Base-by-base conservation (phyloP, 768 basidiomycete species). In the Kwoniella bestiolae region DNA sequence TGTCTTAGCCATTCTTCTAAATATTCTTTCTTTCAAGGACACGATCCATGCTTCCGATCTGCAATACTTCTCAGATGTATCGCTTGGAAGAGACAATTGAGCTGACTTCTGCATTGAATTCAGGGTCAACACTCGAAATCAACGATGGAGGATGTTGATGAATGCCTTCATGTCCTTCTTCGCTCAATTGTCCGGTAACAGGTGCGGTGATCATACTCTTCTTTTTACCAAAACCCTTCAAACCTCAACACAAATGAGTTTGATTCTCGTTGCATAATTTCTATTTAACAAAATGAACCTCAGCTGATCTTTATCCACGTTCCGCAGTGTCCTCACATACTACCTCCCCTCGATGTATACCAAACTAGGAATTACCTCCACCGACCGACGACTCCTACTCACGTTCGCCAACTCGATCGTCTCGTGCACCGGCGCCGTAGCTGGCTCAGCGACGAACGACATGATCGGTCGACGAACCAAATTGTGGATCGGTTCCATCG, bases 141-240 rank as follows among this genome's bases (percentile, higher is more conserved):
- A 64, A 59, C 29, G 66, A 16, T 74, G 71, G 71, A 62, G 75
- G 25, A 66, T 74, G 45, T 38, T 85, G 83, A 82, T 85, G 83
- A 82, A 86, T 75, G 68, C 86, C 21, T 75, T 86, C 50, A 86
- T 87, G 83, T 85, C 84, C 14, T 83, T 86, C 71, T 86, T 86
- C 60, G 86, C 85, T 11, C 85, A 86, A 82, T 85, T 85, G 82
- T 84, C 85, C 49, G 85, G 86, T 53, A 86, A 85, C 70, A 26
- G 23, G 52, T 55, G n/a, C n/a, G n/a, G n/a, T n/a, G n/a, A n/a
- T n/a, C n/a, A n/a, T n/a, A n/a, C n/a, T n/a, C n/a, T n/a, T n/a
- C n/a, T n/a, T n/a, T n/a, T n/a, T n/a, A n/a, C n/a, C n/a, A n/a
- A n/a, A n/a, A n/a, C n/a, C n/a, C n/a, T n/a, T n/a, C n/a, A n/a